phyloP scores from a whole-genome alignment of 495 filamentous ascomycete genomes.

The Diplogelasinospora grovesii region DNA sequence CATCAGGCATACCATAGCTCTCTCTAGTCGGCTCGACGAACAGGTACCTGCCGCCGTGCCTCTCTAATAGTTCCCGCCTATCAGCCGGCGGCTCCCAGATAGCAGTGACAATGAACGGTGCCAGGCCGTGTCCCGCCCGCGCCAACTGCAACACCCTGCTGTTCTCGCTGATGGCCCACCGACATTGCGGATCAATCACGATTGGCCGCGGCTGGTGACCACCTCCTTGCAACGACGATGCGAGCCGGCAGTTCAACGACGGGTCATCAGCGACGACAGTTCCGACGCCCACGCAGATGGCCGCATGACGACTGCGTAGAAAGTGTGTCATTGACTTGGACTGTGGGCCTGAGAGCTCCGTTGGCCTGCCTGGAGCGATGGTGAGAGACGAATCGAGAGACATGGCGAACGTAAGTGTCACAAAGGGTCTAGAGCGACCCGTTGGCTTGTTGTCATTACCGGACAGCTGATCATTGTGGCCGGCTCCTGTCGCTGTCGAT shows the following conservation, averaged over 20 bases:
- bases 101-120: conserved; percentile 61
- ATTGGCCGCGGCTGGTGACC: conserved; percentile 64
- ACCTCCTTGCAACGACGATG: not conserved
- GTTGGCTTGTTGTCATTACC: conserved; percentile 26
- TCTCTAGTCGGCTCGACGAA: conserved; percentile 6
- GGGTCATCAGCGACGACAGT: conserved; percentile 84
- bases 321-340: conserved; percentile 91
- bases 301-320: conserved; percentile 72
- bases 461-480: conserved; percentile 16
- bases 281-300: conserved; percentile 76
- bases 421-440: too few relatives aligned
- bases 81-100: conserved; percentile 11
- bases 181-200: conserved; percentile 63
- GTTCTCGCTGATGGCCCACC: conserved; percentile 57
- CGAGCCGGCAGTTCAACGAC: conserved; percentile 58
- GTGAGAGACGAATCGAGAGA: conserved; percentile 79
- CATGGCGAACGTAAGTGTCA: conserved; percentile 81
- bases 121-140: conserved; percentile 58
- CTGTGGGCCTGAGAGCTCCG: conserved; percentile 68
- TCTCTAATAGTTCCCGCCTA: conserved; percentile 24
- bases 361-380: conserved; percentile 66
- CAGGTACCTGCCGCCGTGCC: conserved; percentile 35
- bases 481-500: not conserved
- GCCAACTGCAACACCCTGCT: conserved; percentile 60
- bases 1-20: too few relatives aligned